Conservation (phyloP, 2,329 filamentous ascomycete genomes). For the Phialocephala sp. region DNA sequence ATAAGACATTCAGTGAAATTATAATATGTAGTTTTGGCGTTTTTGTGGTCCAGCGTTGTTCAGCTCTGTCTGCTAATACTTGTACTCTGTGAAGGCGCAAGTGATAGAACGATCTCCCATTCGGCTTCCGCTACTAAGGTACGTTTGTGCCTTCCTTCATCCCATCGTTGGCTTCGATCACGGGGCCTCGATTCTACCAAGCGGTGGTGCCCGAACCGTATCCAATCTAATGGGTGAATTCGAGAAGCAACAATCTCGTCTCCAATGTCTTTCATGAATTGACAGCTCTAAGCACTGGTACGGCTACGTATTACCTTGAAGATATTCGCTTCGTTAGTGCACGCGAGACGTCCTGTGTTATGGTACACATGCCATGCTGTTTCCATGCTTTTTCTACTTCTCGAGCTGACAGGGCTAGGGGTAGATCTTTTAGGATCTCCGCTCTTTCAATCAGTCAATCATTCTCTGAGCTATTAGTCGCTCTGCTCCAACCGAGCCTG, state of each 20-base stretch:
- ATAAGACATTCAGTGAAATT: not conserved
- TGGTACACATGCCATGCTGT: not conserved
- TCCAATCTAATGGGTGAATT: not conserved
- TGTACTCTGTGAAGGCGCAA: not conserved
- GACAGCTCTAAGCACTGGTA: not conserved
- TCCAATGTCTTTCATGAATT: not conserved
- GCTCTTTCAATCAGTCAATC: not conserved
- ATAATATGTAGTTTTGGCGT: not conserved
- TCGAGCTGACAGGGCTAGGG: no score
- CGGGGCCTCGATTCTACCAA: not conserved
- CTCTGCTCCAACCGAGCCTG: not conserved
- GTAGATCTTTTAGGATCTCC: no score
- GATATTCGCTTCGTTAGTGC: not conserved
- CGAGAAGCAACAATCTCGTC: not conserved
- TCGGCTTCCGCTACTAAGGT: not conserved
- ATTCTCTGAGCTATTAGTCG: not conserved
- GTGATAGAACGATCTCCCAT: not conserved
- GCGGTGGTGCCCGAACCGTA: not conserved
- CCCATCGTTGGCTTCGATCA: not conserved
- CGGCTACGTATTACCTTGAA: not conserved
- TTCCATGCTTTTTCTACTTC: not conserved
- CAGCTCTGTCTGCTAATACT: not conserved
- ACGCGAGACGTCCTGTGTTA: not conserved
- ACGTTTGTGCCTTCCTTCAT: not conserved
- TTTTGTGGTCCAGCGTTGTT: not conserved